A percentile compares a stretch with the other conserved stretches of the same genome.
phyloP scores from a whole-genome alignment of 2,329 filamentous ascomycete genomes.

The Dothideomycetidae sp. region DNA sequence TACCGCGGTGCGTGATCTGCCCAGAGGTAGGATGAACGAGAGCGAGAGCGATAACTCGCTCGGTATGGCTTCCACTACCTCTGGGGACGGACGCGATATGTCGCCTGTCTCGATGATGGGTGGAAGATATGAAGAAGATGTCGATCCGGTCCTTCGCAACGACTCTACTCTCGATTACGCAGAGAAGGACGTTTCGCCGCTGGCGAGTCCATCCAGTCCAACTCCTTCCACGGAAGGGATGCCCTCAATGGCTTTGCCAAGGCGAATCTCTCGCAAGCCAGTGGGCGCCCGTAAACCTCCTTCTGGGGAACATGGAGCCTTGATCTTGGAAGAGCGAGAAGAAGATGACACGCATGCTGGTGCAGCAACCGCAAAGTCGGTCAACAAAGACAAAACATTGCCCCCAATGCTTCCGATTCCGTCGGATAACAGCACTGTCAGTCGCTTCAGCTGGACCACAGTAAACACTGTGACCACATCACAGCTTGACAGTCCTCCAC shows the following conservation, averaged over 20 bases:
- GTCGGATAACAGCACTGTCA: slow-evolving; percentile 11
- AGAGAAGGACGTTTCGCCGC: slow-evolving; percentile 5
- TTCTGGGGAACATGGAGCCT: not conserved
- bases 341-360: not conserved
- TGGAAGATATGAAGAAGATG: slow-evolving; percentile 6
- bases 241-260: not conserved
- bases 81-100: slow-evolving; percentile 1
- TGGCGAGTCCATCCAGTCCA: slow-evolving; percentile 3
- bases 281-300: slow-evolving; percentile 2
- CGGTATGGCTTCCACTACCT: not conserved
- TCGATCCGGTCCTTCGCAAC: not conserved
- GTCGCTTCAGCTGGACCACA: slow-evolving; percentile 31
- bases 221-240: not conserved
- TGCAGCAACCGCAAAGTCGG: slow-evolving; percentile 15
- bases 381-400: slow-evolving; percentile 9
- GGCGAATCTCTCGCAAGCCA: slow-evolving; percentile 4
- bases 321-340: not conserved
- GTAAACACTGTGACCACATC: slow-evolving; percentile 26
- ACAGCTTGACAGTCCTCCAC: slow-evolving; percentile 28
- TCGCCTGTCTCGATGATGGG: slow-evolving; percentile 7
- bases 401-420: not conserved
- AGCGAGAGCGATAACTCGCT: slow-evolving; percentile 5
- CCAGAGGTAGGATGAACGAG: slow-evolving; percentile 5
- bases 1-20: slow-evolving; percentile 4
- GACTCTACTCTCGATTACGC: slow-evolving; percentile 3